Evolutionary conservation across 2,329 filamentous ascomycete species (phyloP), one percentile per base, ranked within the genome.

Genomic region (Aspergillus viridinutans): DNA sequence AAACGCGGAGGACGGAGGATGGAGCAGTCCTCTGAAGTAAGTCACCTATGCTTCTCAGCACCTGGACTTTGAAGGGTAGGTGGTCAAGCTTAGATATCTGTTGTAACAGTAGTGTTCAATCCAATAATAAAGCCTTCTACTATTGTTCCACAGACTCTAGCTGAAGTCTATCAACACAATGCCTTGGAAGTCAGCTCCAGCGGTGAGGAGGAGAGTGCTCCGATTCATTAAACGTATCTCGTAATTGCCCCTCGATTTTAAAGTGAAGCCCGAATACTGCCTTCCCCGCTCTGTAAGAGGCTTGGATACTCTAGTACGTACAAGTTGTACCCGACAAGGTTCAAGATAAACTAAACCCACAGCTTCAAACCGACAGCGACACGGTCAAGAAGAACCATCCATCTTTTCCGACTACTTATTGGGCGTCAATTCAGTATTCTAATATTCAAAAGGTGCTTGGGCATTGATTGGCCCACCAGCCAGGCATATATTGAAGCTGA

Each of bases 191-290:
- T 35, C 1, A 35, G 6, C 32, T 38, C 14, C 4, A 38, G 32
- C 14, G 32, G 32, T 38, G 32, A 54, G 57, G 57, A 58, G 57
- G 50, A 56, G 50, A 52, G 53, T 56, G 43, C 25, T 58, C 57
- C 57, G 56, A 48, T 48, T 28, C 45, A 43, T 53, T 29, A 29
- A n/a, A n/a, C 10, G 28, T 50, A 55, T 21, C 26, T 40, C n/a
- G 47, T 12, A 23, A 26, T 14, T 38, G 7, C 43, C 23, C 23
- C 43, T 47, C 43, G 21, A 23, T 14, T 45, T 47, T 26, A 38
- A 38, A 6, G 5, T 21, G n/a, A 43, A 20, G 42, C 21, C 20
- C 9, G 10, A 40, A 10, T 20, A 42, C 29, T 32, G 29, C 10
- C 12, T 45, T 45, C 42, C 42, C 42, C 42, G 42, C 42, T 45